Percentiles rank a stretch among this genome's conserved stretches.
These are phyloP conservation scores for Orobanche coerulescens DNA, from an alignment of 257 asterid species.

Conservation along the genomic window DNA sequence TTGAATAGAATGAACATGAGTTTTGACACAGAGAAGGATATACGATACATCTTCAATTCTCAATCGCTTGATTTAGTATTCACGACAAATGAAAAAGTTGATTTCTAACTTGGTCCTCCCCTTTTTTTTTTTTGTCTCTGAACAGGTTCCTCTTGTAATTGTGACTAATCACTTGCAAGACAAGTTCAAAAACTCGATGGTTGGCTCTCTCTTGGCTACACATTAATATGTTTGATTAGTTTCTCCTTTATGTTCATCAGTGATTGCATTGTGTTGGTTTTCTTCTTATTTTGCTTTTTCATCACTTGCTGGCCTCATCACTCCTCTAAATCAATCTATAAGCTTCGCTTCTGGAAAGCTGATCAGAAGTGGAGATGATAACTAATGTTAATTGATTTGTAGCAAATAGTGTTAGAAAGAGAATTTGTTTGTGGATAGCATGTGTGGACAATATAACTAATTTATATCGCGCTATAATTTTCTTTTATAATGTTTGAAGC, in stretches of 20 bases:
- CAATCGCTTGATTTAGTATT: not conserved
- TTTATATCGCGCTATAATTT: not conserved
- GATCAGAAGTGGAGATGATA: not conserved
- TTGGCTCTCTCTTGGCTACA: constrained; percentile 25
- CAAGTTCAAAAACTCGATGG: constrained; percentile 89
- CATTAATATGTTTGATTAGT: constrained; percentile 5
- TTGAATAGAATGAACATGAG: not conserved
- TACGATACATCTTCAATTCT: not conserved
- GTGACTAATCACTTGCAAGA: constrained; percentile 74
- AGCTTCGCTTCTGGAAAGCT: not conserved
- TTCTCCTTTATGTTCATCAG: not conserved
- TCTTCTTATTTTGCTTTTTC: not conserved
- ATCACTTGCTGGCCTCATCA: too few relatives aligned
- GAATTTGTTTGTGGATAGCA: not conserved
- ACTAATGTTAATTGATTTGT: not conserved
- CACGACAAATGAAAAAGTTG: not conserved
- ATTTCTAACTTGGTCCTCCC: constrained; percentile 16
- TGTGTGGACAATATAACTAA: not conserved
- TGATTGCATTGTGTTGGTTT: not conserved
- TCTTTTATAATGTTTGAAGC: not conserved
- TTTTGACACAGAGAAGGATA: not conserved
- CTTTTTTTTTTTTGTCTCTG: constrained; percentile 9
- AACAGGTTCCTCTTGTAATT: constrained; percentile 86
- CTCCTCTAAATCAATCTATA: too few relatives aligned
- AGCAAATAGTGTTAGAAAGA: not conserved